phyloP scores from a whole-genome alignment of 345 rosid genomes.

The Gossypium ekmanianum region DNA sequence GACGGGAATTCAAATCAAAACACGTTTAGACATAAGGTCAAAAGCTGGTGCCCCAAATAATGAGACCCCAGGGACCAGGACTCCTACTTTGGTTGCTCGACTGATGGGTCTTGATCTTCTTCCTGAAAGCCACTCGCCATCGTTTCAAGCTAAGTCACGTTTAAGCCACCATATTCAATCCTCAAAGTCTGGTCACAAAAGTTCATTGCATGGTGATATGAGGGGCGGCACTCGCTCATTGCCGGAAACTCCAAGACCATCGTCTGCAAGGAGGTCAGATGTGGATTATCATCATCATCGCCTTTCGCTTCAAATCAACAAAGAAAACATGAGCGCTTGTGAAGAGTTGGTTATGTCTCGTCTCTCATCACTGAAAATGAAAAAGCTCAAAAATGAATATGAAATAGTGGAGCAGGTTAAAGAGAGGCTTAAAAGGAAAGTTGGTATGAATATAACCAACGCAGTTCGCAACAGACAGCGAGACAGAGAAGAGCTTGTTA shows the following conservation, averaged over 20 bases:
- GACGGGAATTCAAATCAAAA: conserved; percentile 76
- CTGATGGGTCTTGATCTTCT: conserved; percentile 97
- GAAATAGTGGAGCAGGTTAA: conserved; percentile 74
- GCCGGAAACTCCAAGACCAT: conserved; percentile 82
- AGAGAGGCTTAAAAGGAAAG: conserved; percentile 56
- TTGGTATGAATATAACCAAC: conserved; percentile 82
- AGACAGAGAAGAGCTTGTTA: conserved; percentile 35
- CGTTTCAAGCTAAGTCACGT: conserved; percentile 16
- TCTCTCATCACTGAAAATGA: conserved; percentile 37
- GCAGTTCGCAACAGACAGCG: conserved; percentile 42
- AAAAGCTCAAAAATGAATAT: conserved; percentile 45
- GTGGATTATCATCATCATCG: conserved; percentile 60
- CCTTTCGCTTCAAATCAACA: conserved; percentile 70
- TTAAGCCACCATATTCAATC: conserved; percentile 17
- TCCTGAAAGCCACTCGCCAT: conserved; percentile 55
- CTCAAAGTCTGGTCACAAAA: conserved; percentile 27
- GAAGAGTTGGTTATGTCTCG: conserved; percentile 43
- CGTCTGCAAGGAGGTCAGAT: conserved; percentile 71
- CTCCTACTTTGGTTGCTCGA: conserved; percentile 83
- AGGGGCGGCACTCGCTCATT: conserved; percentile 60
- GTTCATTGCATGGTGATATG: conserved; percentile 32
- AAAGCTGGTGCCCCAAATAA: conserved; percentile 23
- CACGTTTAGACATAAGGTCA: conserved; percentile 32
- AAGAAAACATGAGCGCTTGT: conserved; percentile 43
- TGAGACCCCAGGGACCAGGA: conserved; percentile 56